A percentile compares a stretch with the other conserved stretches of the same genome.
Conservation (phyloP, 1,139 yeast species). For the Taphrina communis region DNA sequence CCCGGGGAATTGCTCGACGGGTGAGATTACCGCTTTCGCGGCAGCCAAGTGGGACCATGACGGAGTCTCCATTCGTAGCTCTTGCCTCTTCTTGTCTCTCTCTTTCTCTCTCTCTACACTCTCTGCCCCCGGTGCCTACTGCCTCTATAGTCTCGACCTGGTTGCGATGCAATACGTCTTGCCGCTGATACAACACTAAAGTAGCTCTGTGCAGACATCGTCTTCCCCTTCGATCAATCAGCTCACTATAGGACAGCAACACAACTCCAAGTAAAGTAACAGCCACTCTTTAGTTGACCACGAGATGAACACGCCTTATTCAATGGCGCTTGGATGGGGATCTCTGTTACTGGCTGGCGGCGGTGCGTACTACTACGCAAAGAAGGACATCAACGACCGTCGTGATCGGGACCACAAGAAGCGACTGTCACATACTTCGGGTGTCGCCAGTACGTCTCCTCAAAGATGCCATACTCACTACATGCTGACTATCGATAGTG, state of each 20-base stretch:
- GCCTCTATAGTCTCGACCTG: not conserved
- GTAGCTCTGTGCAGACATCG: not conserved
- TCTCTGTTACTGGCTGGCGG: slow-evolving; percentile 37
- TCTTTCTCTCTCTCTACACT: not conserved
- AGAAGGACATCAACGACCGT: slow-evolving; percentile 39
- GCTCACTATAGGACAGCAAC: not conserved
- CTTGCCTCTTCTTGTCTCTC: not conserved
- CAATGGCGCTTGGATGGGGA: slow-evolving; percentile 41
- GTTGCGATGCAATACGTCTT: not conserved
- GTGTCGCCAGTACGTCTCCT: slow-evolving; percentile 16
- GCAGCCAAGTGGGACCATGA: not conserved
- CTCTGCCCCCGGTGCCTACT: not conserved
- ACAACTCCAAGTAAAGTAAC: not conserved
- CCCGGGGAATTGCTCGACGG: no score
- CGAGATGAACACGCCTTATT: slow-evolving; percentile 36
- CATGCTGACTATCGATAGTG: not conserved
- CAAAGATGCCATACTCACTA: no score
- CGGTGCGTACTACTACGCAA: slow-evolving; percentile 36
- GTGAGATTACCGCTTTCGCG: no score
- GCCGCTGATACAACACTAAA: no score
- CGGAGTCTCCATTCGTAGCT: slow-evolving; percentile 9
- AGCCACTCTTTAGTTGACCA: not conserved
- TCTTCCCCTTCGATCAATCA: not conserved
- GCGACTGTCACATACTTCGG: slow-evolving; percentile 34
- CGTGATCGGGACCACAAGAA: slow-evolving; percentile 32